phyloP scores from a whole-genome alignment of 1,284 basidiomycete genomes.

The Earliella scabrosa region DNA sequence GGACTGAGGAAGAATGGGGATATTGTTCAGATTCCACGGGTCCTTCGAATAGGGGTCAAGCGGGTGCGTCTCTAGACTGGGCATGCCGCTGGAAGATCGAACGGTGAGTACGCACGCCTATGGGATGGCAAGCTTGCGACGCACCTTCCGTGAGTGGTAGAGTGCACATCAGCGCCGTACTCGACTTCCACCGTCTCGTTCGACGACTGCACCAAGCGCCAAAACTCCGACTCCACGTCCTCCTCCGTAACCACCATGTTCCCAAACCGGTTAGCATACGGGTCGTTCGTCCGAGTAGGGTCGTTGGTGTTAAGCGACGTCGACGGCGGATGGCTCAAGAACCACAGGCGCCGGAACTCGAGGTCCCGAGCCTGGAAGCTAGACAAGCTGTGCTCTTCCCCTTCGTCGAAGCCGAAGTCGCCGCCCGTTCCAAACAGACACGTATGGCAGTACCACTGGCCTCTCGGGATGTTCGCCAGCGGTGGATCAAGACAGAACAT shows the following conservation, averaged over 20 bases:
- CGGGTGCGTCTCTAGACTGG: constrained; percentile 93
- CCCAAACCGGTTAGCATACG: constrained; percentile 61
- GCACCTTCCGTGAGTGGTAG: constrained; percentile 95
- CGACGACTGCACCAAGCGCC: constrained; percentile 91
- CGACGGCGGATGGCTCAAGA: constrained; percentile 73
- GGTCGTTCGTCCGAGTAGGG: constrained; percentile 20
- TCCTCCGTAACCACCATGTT: constrained; percentile 79
- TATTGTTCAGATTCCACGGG: constrained; percentile 98
- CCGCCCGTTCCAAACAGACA: constrained; percentile 95
- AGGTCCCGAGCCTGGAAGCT: constrained; percentile 92
- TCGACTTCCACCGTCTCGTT: constrained; percentile 97
- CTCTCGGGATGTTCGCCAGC: constrained; percentile 81
- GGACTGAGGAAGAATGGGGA: constrained; percentile 89
- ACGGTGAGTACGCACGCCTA: constrained; percentile 12
- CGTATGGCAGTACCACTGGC: constrained; percentile 96
- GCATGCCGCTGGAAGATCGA: constrained; percentile 77
- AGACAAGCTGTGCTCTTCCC: constrained; percentile 92
- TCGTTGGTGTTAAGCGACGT: constrained; percentile 21
- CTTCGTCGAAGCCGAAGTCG: constrained; percentile 98
- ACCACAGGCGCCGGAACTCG: constrained; percentile 91
- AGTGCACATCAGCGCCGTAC: constrained; percentile 98
- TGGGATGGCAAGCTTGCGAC: constrained; percentile 20
- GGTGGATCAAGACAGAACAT: constrained; percentile 97
- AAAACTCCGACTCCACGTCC: constrained; percentile 96
- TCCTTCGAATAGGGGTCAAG: constrained; percentile 87